Conservation (phyloP, 2,329 filamentous ascomycete genomes). For the Periconia digitata region DNA sequence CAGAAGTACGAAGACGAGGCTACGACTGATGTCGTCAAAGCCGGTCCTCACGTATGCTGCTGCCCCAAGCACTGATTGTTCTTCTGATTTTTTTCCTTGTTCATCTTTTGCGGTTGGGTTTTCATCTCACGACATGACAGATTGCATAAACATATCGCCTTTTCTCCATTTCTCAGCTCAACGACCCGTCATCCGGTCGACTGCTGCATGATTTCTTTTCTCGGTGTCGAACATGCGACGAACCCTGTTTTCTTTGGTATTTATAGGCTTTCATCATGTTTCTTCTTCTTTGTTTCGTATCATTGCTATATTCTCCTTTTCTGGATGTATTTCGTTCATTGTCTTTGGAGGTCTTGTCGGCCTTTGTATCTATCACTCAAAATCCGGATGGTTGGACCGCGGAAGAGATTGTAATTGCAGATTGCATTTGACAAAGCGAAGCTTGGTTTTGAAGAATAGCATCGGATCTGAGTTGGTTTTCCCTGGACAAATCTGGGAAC, state of each 20-base stretch:
- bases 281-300: constrained; percentile 2
- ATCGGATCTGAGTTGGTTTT: no score
- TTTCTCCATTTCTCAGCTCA: constrained; percentile 2
- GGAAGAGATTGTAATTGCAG: not conserved
- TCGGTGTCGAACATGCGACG: constrained; percentile 8
- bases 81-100: not conserved
- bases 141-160: constrained; percentile 10
- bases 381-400: not conserved
- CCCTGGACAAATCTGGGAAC: no score
- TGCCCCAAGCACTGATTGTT: constrained; percentile 36
- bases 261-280: not conserved
- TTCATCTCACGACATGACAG: constrained; percentile 15
- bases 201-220: constrained; percentile 10
- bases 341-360: not conserved
- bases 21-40: constrained; percentile 48
- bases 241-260: not conserved
- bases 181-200: constrained; percentile 6
- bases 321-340: not conserved
- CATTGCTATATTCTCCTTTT: not conserved
- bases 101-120: constrained; percentile 1
- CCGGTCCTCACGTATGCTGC: constrained; percentile 47
- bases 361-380: not conserved
- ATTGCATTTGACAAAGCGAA: no score
- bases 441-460: no score
- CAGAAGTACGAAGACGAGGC: constrained; percentile 89